Evolutionary conservation across 139 green algal species (phyloP), one percentile per base, ranked within the genome.

Genomic region (Micractinium conductrix): DNA sequence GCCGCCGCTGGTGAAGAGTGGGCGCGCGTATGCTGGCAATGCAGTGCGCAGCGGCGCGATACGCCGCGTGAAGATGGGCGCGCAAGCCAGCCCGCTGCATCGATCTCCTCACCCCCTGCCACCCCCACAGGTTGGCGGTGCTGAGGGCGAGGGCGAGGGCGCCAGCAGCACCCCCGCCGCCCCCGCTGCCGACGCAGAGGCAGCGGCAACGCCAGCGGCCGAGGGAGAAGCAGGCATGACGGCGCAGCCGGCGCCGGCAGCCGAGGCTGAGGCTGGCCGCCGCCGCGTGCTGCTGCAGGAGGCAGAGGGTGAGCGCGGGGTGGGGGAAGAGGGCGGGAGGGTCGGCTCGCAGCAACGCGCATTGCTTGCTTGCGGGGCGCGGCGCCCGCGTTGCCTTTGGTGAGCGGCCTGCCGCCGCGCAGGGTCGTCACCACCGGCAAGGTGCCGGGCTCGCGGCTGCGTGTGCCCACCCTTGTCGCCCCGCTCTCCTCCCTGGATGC

Each of bases 261-360:
- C 70, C 9, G 70, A 78, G 70, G 70, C 40, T 78, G 38, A 40
- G 70, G 42, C 60, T 9, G 73, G 73, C 14, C 44, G 74, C 35
- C 74, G 74, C 10, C 74, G 74, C 33, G 74, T 81, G 74, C 74
- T 81, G 48, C 74, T 81, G 74, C 74, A 81, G 74, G 74, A 81
- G 50, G 74, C 74, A 1, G 74, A 81, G 74, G 74, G 48, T 69
- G 35, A 68, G 74, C 7, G 9, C 63, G 21, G 1, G 4, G n/a
- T n/a, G n/a, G n/a, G n/a, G n/a, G n/a, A n/a, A n/a, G n/a, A n/a
- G n/a, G n/a, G n/a, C n/a, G n/a, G n/a, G n/a, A n/a, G n/a, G n/a
- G n/a, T n/a, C n/a, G n/a, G n/a, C n/a, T n/a, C n/a, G n/a, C n/a
- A n/a, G n/a, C n/a, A n/a, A n/a, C n/a, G n/a, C n/a, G n/a, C n/a